Conservation (phyloP, 345 rosid species). For the Combretum micranthum region DNA sequence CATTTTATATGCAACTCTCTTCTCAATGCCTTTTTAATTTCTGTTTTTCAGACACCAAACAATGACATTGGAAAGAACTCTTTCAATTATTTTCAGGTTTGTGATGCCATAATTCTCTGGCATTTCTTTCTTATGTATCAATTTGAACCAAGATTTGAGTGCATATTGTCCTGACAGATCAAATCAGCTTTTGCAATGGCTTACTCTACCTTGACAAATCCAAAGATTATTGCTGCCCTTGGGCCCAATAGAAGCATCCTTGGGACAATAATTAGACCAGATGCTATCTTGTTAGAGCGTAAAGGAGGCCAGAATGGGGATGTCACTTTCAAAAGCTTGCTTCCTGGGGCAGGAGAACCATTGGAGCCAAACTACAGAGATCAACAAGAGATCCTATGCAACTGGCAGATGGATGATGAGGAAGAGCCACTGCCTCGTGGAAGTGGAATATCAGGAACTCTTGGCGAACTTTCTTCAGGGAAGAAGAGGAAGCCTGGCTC, state of each 20-base stretch:
- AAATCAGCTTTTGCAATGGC: conserved; percentile 94
- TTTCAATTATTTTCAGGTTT: conserved; percentile 90
- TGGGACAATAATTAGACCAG: conserved; percentile 87
- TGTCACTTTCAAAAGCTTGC: conserved; percentile 58
- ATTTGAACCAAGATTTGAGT: background rate
- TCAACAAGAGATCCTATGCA: conserved; percentile 49
- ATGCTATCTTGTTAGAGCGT: conserved; percentile 58
- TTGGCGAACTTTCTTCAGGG: conserved; percentile 34
- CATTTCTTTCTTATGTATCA: background rate
- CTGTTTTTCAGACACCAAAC: conserved; percentile 52
- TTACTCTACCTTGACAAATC: conserved; percentile 57
- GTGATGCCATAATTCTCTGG: background rate
- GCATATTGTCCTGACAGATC: conserved; percentile 39
- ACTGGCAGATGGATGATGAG: conserved; percentile 65
- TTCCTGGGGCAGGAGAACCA: conserved; percentile 90
- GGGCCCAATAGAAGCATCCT: conserved; percentile 80
- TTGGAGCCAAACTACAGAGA: conserved; percentile 20
- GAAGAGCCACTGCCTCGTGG: conserved; percentile 75
- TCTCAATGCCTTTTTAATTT: background rate
- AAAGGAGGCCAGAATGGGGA: conserved; percentile 71
- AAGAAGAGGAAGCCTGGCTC: conserved; percentile 48
- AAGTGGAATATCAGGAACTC: conserved; percentile 19
- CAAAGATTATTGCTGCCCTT: conserved; percentile 44
- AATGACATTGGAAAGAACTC: conserved; percentile 92
- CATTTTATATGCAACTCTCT: background rate